Conservation (phyloP, 2,329 filamentous ascomycete genomes). For the Fusarium sp. region DNA sequence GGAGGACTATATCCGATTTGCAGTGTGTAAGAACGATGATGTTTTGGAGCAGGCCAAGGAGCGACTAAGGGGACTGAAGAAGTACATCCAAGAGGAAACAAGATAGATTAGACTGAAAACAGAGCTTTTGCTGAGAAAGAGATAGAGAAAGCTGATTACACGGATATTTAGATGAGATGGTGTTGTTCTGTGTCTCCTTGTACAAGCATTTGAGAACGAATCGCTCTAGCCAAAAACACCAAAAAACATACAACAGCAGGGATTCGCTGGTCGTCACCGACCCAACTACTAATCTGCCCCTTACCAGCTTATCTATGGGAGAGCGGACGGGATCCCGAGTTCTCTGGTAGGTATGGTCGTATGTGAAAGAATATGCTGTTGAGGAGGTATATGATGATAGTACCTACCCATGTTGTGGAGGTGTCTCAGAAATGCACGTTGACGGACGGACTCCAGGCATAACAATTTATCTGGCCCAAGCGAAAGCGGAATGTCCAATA, state of each 20-base stretch:
- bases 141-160: constrained; percentile 3
- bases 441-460: not conserved
- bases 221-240: not conserved
- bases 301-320: not conserved
- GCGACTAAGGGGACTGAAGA: constrained; percentile 76
- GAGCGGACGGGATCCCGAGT: too few species aligned
- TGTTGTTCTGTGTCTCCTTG: not conserved
- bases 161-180: constrained; percentile 10
- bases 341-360: not conserved
- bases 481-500: not conserved
- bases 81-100: constrained; percentile 65
- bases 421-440: not conserved
- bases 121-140: not conserved
- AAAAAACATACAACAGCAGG: not conserved
- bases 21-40: constrained; percentile 94
- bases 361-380: not conserved
- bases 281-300: not conserved
- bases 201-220: not conserved
- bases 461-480: not conserved
- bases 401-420: not conserved
- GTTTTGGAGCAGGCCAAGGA: constrained; percentile 84
- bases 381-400: not conserved
- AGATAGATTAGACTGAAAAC: not conserved
- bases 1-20: constrained; percentile 93
- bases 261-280: not conserved